A percentile compares a stretch with the other conserved stretches of the same genome.
Evolutionary conservation across 2,329 filamentous ascomycete species (phyloP).

Genomic region (Achaetomium macrosporum): DNA sequence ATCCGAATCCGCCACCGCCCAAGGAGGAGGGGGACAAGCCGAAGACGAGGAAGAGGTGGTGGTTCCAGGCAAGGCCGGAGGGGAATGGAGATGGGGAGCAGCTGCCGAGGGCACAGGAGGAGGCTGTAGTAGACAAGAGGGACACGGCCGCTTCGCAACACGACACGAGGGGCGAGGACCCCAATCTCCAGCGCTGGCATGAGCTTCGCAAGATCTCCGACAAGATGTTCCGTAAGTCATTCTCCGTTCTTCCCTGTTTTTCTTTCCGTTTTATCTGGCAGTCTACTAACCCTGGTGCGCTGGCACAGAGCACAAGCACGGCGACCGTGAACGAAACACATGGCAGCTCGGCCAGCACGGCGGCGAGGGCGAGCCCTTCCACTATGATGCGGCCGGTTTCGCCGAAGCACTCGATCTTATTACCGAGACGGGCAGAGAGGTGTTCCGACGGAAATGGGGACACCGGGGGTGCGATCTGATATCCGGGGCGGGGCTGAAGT

Average conservation of each 20-base stretch:
- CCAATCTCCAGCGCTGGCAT: slow-evolving; percentile 23
- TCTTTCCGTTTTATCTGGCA: neutral
- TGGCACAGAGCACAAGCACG: slow-evolving; percentile 34
- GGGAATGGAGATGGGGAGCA: neutral
- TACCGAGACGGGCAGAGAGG: slow-evolving; percentile 40
- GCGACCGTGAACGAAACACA: slow-evolving; percentile 40
- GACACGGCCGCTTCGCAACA: slow-evolving; percentile 5
- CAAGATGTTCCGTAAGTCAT: slow-evolving; percentile 31
- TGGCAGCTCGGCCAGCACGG: slow-evolving; percentile 49
- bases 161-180: slow-evolving; percentile 17
- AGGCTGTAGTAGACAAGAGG: slow-evolving; percentile 6
- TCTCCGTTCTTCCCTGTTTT: neutral
- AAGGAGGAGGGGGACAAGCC: neutral
- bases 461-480: slow-evolving; percentile 35
- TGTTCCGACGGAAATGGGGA: slow-evolving; percentile 39
- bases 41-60: slow-evolving; percentile 11
- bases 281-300: neutral
- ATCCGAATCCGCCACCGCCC: slow-evolving; percentile 30
- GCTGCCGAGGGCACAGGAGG: slow-evolving; percentile 3
- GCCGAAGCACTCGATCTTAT: slow-evolving; percentile 39
- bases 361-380: slow-evolving; percentile 48
- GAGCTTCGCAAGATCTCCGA: slow-evolving; percentile 25
- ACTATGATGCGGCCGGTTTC: slow-evolving; percentile 43
- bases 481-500: slow-evolving; percentile 25
- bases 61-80: neutral